A percentile compares a stretch with the other conserved stretches of the same genome.
Conservation (phyloP, 2,329 filamentous ascomycete genomes). For the Phialocephala subalpina region DNA sequence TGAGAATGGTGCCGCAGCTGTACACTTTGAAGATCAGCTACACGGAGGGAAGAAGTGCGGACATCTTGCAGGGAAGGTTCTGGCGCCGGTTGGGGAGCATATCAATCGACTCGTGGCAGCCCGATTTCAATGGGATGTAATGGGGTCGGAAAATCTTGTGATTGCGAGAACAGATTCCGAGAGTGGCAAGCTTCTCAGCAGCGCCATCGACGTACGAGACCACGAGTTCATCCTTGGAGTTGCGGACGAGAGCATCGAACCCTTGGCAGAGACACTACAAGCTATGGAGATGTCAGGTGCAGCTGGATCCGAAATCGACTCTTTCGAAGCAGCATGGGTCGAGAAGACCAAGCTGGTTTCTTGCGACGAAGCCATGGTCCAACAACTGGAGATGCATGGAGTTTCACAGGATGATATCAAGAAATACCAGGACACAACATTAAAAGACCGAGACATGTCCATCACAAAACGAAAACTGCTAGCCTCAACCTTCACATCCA, state of each 20-base stretch:
- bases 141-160: conserved; percentile 94
- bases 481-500: conserved; percentile 71
- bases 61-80: conserved; percentile 93
- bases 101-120: conserved; percentile 93
- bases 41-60: conserved; percentile 99
- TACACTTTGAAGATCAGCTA: conserved; percentile 97
- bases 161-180: conserved; percentile 97
- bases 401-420: conserved; percentile 70
- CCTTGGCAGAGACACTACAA: conserved; percentile 88
- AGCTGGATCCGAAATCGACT: conserved; percentile 80
- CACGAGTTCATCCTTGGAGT: conserved; percentile 97
- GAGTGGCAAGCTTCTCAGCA: conserved; percentile 88
- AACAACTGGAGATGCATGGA: conserved; percentile 74
- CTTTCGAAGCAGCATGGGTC: conserved; percentile 87
- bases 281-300: conserved; percentile 87
- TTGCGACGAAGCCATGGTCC: conserved; percentile 88
- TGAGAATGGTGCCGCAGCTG: conserved; percentile 93
- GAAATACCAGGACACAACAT: conserved; percentile 69
- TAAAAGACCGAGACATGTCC: conserved; percentile 75
- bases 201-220: conserved; percentile 90
- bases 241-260: conserved; percentile 74
- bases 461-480: conserved; percentile 79
- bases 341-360: conserved; percentile 85
- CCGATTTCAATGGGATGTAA: conserved; percentile 97
- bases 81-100: conserved; percentile 93